A percentile compares a stretch with the other conserved stretches of the same genome.
phyloP scores from a whole-genome alignment of 179 eudicot genomes.

The Beta lomatogona region DNA sequence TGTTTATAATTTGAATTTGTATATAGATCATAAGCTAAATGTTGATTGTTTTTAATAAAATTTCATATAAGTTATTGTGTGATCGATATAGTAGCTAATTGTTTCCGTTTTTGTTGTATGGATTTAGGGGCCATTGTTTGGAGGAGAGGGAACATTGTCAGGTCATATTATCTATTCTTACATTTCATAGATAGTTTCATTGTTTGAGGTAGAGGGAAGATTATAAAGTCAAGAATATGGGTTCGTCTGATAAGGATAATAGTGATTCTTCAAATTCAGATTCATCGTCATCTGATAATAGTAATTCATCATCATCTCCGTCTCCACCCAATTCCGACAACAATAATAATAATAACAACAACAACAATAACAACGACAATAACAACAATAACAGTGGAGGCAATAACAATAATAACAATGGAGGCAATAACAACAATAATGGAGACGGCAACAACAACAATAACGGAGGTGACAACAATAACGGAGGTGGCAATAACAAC shows the following conservation, averaged over 20 bases:
- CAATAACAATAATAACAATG: background rate
- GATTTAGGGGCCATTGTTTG: constrained; percentile 34
- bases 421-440: background rate
- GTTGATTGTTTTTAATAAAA: background rate
- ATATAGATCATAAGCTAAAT: too few relatives aligned
- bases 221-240: constrained; percentile 6
- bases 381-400: background rate
- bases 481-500: background rate
- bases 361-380: background rate
- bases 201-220: background rate
- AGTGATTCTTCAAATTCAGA: constrained; percentile 10
- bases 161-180: background rate
- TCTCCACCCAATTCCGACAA: background rate
- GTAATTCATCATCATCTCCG: constrained; percentile 1
- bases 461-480: too few relatives aligned
- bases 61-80: too few relatives aligned
- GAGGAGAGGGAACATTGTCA: constrained; percentile 38
- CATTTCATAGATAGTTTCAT: background rate
- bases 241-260: constrained; percentile 16
- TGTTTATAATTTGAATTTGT: too few relatives aligned
- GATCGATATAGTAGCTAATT: background rate
- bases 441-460: background rate
- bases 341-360: background rate
- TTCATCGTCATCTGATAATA: background rate
- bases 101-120: background rate